Base-by-base conservation (phyloP, 331 rosid species). In the Cydonia oblonga region DNA sequence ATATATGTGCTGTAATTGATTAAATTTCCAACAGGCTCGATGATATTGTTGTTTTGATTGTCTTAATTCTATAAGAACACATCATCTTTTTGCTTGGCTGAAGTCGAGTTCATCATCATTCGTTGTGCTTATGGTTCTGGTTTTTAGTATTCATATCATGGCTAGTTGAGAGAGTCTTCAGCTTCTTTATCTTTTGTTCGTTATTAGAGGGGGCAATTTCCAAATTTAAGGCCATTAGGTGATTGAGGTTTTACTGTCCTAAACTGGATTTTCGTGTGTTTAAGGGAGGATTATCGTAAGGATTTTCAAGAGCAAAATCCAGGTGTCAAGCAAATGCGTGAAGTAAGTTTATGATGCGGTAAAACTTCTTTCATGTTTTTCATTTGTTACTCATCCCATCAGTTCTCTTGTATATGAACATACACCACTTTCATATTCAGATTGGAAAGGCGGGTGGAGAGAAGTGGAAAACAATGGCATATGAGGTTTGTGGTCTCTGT, bases 371-470 rank as follows among this genome's bases (percentile, higher is more conserved):
- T n/a, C 33, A 56, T 44, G 25, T 3, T 46, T 51, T 23, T 64
- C 18, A 33, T 64, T 38, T 58, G 25, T 13, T 71, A 49, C 7
- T 58, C 66, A 60, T 60, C 58, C 46, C 11, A 15, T 62, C 20
- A 68, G 42, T 25, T 19, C 68, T 38, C 20, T 71, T 64, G 20
- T 51, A n/a, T 22, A 20, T 51, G 63, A 68, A 38, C 42, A 64
- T 49, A 38, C 42, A 38, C 42, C 42, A n/a, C 66, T 80, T 79
- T 22, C 33, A 74, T 46, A 30, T 80, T 81, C 87, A 93, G 98
- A 68, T 93, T 69, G 97, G 98, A 82, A 93, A 86, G 88, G 97
- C 96, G 9, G 86, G 98, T 62, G 97, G 98, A 75, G 97, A 85
- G 82, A 91, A 91, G 84, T 93, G 98, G 98, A 93, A 91, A 82